phyloP scores from a whole-genome alignment of 2,329 filamentous ascomycete genomes.

The Stachybotrys chlorohalonatus region DNA sequence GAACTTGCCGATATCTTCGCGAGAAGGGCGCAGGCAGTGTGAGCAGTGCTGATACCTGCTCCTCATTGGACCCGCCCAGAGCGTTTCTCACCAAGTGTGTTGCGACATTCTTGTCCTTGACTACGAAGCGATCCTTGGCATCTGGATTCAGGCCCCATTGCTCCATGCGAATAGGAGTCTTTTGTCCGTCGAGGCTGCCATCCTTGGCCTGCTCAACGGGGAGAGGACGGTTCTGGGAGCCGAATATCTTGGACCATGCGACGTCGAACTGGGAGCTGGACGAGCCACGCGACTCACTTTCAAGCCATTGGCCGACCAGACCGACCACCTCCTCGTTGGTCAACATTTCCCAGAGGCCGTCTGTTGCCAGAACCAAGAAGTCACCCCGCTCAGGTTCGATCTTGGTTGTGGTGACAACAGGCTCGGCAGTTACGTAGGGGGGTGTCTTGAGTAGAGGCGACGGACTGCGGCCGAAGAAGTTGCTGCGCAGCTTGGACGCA shows the following conservation, averaged over 20 bases:
- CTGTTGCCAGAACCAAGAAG: slow-evolving; percentile 92
- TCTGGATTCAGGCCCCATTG: slow-evolving; percentile 81
- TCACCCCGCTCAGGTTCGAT: slow-evolving; percentile 84
- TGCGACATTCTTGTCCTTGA: slow-evolving; percentile 91
- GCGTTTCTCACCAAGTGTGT: slow-evolving; percentile 95
- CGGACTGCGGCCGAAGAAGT: slow-evolving; percentile 79
- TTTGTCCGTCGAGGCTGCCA: slow-evolving; percentile 57
- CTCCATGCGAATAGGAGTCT: slow-evolving; percentile 75
- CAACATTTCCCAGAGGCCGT: slow-evolving; percentile 98
- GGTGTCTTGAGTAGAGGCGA: slow-evolving; percentile 77
- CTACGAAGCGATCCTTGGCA: slow-evolving; percentile 74
- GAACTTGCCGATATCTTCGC: slow-evolving; percentile 68
- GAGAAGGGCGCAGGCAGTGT: slow-evolving; percentile 89
- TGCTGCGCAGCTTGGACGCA: slow-evolving; percentile 69
- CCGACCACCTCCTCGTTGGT: slow-evolving; percentile 98
- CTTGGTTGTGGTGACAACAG: slow-evolving; percentile 86
- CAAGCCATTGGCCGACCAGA: slow-evolving; percentile 93
- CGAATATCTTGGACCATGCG: slow-evolving; percentile 59
- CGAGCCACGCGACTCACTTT: slow-evolving; percentile 53
- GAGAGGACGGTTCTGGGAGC: slow-evolving; percentile 42
- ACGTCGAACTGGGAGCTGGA: slow-evolving; percentile 57
- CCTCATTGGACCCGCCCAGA: slow-evolving; percentile 82
- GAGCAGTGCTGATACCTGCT: slow-evolving; percentile 86
- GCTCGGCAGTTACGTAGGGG: slow-evolving; percentile 95
- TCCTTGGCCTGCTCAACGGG: slow-evolving; percentile 62